Conservation (phyloP, 2,329 filamentous ascomycete species). For the Chaetothyriales sp. region DNA sequence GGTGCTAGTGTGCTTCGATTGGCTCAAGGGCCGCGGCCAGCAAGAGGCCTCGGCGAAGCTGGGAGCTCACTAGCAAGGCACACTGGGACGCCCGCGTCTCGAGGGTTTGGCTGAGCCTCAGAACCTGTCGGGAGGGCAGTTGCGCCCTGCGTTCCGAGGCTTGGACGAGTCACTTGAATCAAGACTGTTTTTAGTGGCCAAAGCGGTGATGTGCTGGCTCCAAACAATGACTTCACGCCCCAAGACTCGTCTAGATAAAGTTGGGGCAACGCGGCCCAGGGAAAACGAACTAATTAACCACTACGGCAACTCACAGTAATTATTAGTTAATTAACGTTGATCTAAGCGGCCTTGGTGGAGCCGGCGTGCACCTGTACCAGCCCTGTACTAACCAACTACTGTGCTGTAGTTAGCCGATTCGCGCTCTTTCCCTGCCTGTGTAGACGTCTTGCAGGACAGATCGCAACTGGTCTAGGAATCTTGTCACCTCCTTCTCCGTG, state of each 20-base stretch:
- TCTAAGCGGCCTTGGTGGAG: background rate
- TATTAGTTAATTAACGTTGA: too few species aligned
- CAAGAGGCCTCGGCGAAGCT: too few species aligned
- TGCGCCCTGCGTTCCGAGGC: background rate
- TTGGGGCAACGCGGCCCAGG: background rate
- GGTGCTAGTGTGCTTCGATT: background rate
- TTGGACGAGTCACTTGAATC: background rate
- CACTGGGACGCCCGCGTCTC: too few species aligned
- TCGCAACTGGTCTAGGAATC: slow-evolving; percentile 58
- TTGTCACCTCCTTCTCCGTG: slow-evolving; percentile 70
- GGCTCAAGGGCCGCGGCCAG: background rate
- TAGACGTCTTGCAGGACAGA: slow-evolving; percentile 37
- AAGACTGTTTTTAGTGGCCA: background rate
- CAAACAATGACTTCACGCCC: background rate
- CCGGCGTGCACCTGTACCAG: too few species aligned
- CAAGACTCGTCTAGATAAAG: background rate
- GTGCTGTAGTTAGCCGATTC: slow-evolving; percentile 26
- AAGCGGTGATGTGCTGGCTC: background rate
- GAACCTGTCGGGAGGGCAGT: background rate
- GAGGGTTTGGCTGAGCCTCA: too few species aligned
- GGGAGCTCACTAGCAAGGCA: too few species aligned
- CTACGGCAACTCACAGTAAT: too few species aligned
- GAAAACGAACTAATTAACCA: background rate
- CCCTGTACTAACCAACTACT: too few species aligned
- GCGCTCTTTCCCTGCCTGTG: slow-evolving; percentile 24